Base-by-base conservation (phyloP, 257 asterid genomes). In the Solanum dulcamara region DNA sequence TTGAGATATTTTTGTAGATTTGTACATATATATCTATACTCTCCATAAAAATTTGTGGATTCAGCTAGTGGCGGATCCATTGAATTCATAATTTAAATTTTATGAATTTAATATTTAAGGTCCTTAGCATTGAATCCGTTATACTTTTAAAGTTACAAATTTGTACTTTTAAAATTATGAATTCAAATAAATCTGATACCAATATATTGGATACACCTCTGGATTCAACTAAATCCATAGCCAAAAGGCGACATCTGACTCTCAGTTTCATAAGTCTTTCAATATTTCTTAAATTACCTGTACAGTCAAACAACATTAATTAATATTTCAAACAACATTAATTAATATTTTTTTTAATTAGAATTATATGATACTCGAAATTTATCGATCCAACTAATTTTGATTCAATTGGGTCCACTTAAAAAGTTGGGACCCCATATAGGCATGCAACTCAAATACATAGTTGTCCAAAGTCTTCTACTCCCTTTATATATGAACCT, bases 401-500 rank as follows among this genome's bases (percentile, higher is more conserved):
- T 48, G 6, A 17, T 1, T 5, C 8, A 6, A 38, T 42, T 14
- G 12, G 17, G 9, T 10, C 62, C 42, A 44, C 26, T 15, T 15
- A 44, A 26, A 67, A 67, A 7, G 7, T 67, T 1, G 28, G 32
- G 17, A 17, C 8, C 60, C 24, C 40, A 7, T 40, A 70, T 30
- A 28, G 6, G 17, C n/a, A n/a, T n/a, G n/a, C 28, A 46, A 46
- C 37, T 71, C 51, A 71, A 37, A 30, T 24, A 60, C 14, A 60
- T 60, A 24, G 68, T 68, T 68, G 50, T 70, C 80, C 83, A 14
- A n/a, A 8, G 40, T 74, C 81, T 74, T 30, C 48, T 9, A 20
- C 28, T 28, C n/a, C 79, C 87, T 80, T 42, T 85, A 85, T 85
- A 85, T 62, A 85, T 30, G 70, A 62, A 60, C 85, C 71, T 85